Base-by-base conservation (phyloP, 2,329 filamentous ascomycete species). In the Drechslera avenae region DNA sequence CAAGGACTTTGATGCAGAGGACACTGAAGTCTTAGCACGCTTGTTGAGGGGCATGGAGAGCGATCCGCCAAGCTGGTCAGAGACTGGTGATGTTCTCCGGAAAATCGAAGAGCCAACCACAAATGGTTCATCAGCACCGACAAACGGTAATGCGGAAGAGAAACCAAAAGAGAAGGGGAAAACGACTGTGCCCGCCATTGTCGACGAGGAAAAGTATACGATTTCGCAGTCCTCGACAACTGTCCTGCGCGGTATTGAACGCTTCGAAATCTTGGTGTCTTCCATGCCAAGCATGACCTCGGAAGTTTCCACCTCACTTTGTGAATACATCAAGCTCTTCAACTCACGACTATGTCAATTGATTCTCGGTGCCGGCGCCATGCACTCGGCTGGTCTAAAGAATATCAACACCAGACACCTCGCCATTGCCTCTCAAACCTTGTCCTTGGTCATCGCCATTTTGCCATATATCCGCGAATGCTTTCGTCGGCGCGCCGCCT, bases 341-440 rank as follows among this genome's bases (percentile, higher is more conserved):
- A 97, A 99, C 73, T 97, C 91, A 2, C 88, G 94, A 16, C 92
- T 92, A 50, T 95, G 89, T n/a, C 94, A 99, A 71, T 83, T 99
- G 50, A 97, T 99, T 58, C 85, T 99, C 5, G 94, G 94, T 1
- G 94, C 94, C 1, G 94, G 94, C 4, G 94, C 94, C 3, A 97
- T 90, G 4, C 82, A 86, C 30, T 91, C 89, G 12, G 94, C 92
- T 1, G 93, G 93, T 0, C 79, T 99, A 16, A 96, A 91, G 72
- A 97, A 97, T 67, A 99, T 99, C 71, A 72, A 72, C 0, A 96
- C 94, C 0, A 94, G 94, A 64, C 93, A 99, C 74, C 83, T 99
- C 1, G 92, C 94, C 0, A 84, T 97, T 14, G 92, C 94, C 2
- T 92, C 89, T 0, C 93, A 97, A 72, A 89, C 92, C 0, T 76